Percentiles rank a stretch among this genome's conserved stretches.
Conservation (phyloP, 2,329 filamentous ascomycete genomes). For the Stenocarpella maydis region DNA sequence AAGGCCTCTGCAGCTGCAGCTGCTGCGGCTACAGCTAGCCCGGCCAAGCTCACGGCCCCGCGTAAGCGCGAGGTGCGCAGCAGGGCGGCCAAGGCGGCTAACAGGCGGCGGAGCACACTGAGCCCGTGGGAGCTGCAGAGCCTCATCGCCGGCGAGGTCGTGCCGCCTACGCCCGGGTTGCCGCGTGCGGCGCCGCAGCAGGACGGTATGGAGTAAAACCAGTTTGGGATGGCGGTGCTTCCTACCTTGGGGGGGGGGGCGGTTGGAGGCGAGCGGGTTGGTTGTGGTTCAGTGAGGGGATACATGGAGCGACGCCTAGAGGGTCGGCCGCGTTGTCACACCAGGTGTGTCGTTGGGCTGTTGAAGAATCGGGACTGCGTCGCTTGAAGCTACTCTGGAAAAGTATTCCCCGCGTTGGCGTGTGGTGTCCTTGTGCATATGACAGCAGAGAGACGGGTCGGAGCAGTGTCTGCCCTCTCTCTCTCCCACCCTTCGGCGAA, state of each 20-base stretch:
- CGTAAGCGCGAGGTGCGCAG: conserved; percentile 55
- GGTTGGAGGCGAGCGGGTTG: too few relatives aligned
- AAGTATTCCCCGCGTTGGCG: not conserved
- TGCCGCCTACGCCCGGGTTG: conserved; percentile 33
- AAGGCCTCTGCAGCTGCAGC: conserved; percentile 35
- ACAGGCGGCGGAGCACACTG: conserved; percentile 75
- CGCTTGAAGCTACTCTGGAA: not conserved
- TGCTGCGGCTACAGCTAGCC: conserved; percentile 41
- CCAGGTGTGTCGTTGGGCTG: too few relatives aligned
- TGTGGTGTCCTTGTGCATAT: not conserved
- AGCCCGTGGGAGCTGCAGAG: conserved; percentile 78
- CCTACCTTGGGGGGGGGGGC: too few relatives aligned
- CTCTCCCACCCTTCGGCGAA: not conserved
- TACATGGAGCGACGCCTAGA: too few relatives aligned
- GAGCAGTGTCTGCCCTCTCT: not conserved
- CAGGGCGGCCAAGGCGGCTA: conserved; percentile 63
- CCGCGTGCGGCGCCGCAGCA: not conserved
- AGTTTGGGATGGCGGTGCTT: too few relatives aligned
- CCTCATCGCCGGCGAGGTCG: conserved; percentile 57
- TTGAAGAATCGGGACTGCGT: not conserved
- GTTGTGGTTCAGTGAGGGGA: not conserved
- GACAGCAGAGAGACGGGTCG: not conserved
- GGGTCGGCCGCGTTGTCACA: too few relatives aligned
- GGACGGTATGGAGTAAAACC: not conserved
- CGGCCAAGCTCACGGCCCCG: not conserved